Evolutionary conservation across 331 rosid genomes (phyloP), one percentile per base, ranked within the genome.

Genomic region (Malus hybrid): DNA sequence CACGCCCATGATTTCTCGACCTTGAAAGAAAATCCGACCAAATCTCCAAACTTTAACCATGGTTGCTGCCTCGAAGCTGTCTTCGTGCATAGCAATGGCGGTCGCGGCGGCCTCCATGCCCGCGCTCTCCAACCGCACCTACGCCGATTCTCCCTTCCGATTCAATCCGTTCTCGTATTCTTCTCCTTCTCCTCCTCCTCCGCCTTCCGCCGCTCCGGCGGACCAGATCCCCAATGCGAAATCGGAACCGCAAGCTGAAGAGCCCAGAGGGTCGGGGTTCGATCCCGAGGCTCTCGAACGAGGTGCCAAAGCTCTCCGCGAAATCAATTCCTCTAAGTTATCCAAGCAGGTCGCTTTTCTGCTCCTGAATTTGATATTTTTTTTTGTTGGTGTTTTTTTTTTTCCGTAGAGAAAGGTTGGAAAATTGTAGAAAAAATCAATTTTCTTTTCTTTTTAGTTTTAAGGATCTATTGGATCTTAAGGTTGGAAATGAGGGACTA

Each of bases 221-320:
- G 86, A 85, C 71, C 87, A 83, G 48, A 36, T 77, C 55, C 79
- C 90, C 48, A 77, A 86, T 54, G 28, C 82, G 6, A 80, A 83
- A 54, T 70, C 97, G 1, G 97, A 88, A 11, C 68, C 86, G 62
- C 81, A 87, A 63, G 22, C 85, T 19, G 92, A 88, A 32, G 99
- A 92, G 74, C 82, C 98, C n/a, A 86, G 70, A 27, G 89, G 85
- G 50, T 87, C 96, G 5, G 97, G 94, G 61, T 89, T 93, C 77
- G 97, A 96, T 67, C 96, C 96, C 18, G 96, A 90, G 70, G 77
- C 93, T 31, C 82, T 93, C 63, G 99, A 96, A 77, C 85, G 93
- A 88, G 99, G 88, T 27, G 99, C 98, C 32, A 90, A 88, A 75
- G 97, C 99, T 80, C 90, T 90, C 61, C 89, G 97, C 11, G 86